phyloP scores from a whole-genome alignment of 257 asterid genomes.

The Nicotiana noctiflora region DNA sequence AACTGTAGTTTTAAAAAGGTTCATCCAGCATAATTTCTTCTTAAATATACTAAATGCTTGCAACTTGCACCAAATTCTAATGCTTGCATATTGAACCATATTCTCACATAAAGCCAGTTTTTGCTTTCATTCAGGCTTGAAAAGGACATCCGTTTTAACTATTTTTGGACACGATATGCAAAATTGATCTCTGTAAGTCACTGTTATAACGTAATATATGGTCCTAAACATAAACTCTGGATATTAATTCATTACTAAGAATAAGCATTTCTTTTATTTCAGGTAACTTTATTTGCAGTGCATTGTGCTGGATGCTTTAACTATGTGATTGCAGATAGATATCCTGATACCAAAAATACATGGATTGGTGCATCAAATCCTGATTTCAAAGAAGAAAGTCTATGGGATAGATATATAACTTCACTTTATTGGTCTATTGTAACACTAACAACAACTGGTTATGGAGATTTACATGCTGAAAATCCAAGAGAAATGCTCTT shows the following conservation, averaged over 20 bases:
- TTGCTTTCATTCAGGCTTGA: conserved; percentile 52
- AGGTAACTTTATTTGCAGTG: conserved; percentile 57
- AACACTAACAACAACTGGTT: conserved; percentile 55
- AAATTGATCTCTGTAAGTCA: conserved; percentile 66
- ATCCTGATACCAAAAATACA: conserved; percentile 32
- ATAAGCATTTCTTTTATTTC: background rate
- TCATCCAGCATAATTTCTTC: too few species aligned
- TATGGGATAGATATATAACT: conserved; percentile 47
- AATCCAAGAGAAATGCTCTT: conserved; percentile 56
- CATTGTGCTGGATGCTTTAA: conserved; percentile 57
- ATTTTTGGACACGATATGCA: conserved; percentile 87
- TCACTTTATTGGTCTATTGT: conserved; percentile 60
- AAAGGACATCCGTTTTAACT: conserved; percentile 86
- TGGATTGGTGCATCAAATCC: conserved; percentile 56
- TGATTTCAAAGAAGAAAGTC: conserved; percentile 32
- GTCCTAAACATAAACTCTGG: too few species aligned
- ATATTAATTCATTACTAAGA: background rate
- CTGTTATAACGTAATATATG: too few species aligned
- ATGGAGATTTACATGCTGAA: conserved; percentile 59
- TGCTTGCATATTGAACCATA: background rate
- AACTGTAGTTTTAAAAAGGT: too few species aligned
- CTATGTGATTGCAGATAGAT: conserved; percentile 44
- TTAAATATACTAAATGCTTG: too few species aligned
- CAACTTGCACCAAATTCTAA: too few species aligned
- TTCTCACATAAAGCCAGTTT: conserved; percentile 5